These are phyloP conservation scores for Kodamaea fungicola DNA, from an alignment of 1,139 yeast genomes.

Conservation along the genomic window DNA sequence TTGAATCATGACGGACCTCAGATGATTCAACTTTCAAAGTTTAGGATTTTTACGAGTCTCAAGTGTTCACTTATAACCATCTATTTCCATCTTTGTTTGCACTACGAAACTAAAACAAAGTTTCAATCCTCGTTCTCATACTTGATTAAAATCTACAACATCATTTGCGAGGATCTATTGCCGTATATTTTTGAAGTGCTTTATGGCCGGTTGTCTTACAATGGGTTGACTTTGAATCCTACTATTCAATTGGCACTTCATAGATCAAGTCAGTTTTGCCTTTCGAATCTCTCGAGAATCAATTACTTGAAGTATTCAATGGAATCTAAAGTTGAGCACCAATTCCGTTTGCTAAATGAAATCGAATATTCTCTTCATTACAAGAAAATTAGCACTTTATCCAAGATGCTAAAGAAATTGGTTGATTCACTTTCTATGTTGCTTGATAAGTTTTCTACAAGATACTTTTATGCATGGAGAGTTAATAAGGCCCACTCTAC, in stretches of 20 bases:
- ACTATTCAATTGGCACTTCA: slow-evolving; percentile 23
- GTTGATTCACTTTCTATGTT: slow-evolving; percentile 9
- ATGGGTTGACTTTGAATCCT: slow-evolving; percentile 26
- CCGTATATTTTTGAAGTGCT: slow-evolving; percentile 20
- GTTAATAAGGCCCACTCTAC: slow-evolving; percentile 38
- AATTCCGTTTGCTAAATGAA: slow-evolving; percentile 10
- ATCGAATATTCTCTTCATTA: slow-evolving; percentile 11
- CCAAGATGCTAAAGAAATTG: slow-evolving; percentile 5
- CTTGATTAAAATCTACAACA: slow-evolving; percentile 19
- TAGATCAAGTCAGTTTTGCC: slow-evolving; percentile 20
- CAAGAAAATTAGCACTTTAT: slow-evolving; percentile 6
- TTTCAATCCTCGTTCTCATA: slow-evolving; percentile 26
- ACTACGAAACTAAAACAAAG: slow-evolving; percentile 25
- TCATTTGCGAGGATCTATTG: slow-evolving; percentile 17
- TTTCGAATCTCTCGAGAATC: slow-evolving; percentile 23
- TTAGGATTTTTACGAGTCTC: slow-evolving; percentile 13
- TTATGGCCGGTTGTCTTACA: slow-evolving; percentile 21
- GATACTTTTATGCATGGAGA: slow-evolving; percentile 56
- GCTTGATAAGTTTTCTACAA: slow-evolving; percentile 20
- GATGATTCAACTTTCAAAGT: slow-evolving; percentile 4
- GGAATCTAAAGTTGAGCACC: slow-evolving; percentile 15
- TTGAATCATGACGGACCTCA: slow-evolving; percentile 5
- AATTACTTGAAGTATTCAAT: slow-evolving; percentile 15
- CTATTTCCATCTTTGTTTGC: slow-evolving; percentile 19
- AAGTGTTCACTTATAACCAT: slow-evolving; percentile 16